Evolutionary conservation across 805 yeast genomes (phyloP).

Genomic region (Lachancea kluyveri): DNA sequence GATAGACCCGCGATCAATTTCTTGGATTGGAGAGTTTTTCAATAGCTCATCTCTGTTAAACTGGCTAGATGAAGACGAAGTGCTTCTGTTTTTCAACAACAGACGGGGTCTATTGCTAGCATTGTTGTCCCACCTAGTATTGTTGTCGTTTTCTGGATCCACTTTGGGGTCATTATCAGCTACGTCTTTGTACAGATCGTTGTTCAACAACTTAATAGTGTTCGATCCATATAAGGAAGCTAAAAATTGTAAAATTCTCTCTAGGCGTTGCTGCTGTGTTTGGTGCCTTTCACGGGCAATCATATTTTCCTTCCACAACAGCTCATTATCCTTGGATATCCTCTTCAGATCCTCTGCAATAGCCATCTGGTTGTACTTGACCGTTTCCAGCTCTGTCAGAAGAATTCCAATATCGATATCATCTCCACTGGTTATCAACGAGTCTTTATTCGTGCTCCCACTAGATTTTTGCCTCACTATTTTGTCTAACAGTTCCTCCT

Average conservation of each 20-base stretch:
- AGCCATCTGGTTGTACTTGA: slow-evolving; percentile 71
- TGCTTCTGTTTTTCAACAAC: slow-evolving; percentile 22
- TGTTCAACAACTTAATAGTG: slow-evolving; percentile 8
- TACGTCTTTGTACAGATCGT: slow-evolving; percentile 10
- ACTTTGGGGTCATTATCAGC: slow-evolving; percentile 6
- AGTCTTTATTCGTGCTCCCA: slow-evolving; percentile 14
- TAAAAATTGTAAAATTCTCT: slow-evolving; percentile 78
- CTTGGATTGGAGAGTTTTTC: slow-evolving; percentile 7
- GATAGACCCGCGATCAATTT: slow-evolving; percentile 7
- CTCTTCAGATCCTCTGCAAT: slow-evolving; percentile 82
- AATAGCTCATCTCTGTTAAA: background rate
- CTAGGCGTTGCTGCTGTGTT: slow-evolving; percentile 81
- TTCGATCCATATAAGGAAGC: slow-evolving; percentile 48
- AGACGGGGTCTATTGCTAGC: slow-evolving; percentile 8
- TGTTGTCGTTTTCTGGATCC: slow-evolving; percentile 4
- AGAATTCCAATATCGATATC: slow-evolving; percentile 27
- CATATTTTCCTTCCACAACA: slow-evolving; percentile 86
- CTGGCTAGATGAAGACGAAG: slow-evolving; percentile 9
- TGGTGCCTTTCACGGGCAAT: slow-evolving; percentile 79
- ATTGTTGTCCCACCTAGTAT: no score
- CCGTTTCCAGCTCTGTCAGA: slow-evolving; percentile 63
- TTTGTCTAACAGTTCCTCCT: slow-evolving; percentile 79
- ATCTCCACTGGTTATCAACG: slow-evolving; percentile 14
- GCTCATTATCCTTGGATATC: slow-evolving; percentile 79
- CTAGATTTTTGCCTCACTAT: slow-evolving; percentile 68